phyloP scores from a whole-genome alignment of 2,329 filamentous ascomycete genomes.

The Akanthomyces dipterigenus region DNA sequence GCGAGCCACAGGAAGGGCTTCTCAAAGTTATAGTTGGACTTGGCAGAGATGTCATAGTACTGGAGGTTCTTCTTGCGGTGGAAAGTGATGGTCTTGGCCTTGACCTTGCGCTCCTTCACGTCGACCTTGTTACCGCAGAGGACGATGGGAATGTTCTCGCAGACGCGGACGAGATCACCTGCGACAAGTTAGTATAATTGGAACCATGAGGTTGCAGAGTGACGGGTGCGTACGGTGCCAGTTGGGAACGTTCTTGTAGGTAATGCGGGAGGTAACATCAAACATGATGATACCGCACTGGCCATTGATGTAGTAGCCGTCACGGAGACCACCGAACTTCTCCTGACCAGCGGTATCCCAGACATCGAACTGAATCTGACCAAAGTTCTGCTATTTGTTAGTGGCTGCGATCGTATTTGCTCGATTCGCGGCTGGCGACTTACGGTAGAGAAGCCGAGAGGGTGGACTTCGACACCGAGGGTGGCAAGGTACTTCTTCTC shows the following conservation, averaged over 20 bases:
- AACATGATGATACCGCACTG: conserved; percentile 99
- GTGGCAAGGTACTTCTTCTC: conserved; percentile 99
- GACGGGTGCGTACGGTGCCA: conserved; percentile 83
- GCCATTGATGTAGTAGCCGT: conserved; percentile 99
- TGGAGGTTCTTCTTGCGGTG: conserved; percentile 99
- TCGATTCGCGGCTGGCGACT: conserved; percentile 34
- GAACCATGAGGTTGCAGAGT: background rate
- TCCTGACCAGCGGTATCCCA: conserved; percentile 99
- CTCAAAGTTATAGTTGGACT: conserved; percentile 99
- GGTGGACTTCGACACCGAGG: conserved; percentile 98
- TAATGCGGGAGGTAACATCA: conserved; percentile 97
- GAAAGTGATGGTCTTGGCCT: conserved; percentile 99
- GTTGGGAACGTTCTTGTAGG: conserved; percentile 99
- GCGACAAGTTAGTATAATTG: background rate
- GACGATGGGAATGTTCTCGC: conserved; percentile 98
- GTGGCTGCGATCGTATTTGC: conserved; percentile 20
- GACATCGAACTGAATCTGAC: conserved; percentile 96
- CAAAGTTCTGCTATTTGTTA: conserved; percentile 64
- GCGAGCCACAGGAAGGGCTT: conserved; percentile 99
- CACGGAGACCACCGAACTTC: conserved; percentile 98
- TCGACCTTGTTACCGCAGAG: conserved; percentile 99
- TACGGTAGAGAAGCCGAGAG: conserved; percentile 96
- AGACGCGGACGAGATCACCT: conserved; percentile 98
- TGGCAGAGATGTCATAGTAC: conserved; percentile 99
- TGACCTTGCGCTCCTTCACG: conserved; percentile 99